Evolutionary conservation across 2,329 filamentous ascomycete genomes (phyloP).

Genomic region (Penicillium vulpinum): DNA sequence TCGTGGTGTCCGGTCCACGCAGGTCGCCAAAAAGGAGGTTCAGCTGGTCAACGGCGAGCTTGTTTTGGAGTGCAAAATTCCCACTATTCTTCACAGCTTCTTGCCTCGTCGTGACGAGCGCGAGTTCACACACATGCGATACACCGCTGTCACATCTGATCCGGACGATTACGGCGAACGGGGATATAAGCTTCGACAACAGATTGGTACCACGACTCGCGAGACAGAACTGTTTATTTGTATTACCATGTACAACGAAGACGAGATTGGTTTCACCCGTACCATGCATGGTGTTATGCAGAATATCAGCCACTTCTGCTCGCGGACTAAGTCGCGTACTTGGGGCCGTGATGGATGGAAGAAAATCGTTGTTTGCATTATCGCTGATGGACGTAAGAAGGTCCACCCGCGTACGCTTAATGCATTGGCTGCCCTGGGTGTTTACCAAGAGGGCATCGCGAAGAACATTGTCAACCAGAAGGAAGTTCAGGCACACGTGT

Average conservation of each 20-base stretch:
- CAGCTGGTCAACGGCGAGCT: constrained; percentile 96
- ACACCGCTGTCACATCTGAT: constrained; percentile 97
- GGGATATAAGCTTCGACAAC: constrained; percentile 91
- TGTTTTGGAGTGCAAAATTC: constrained; percentile 97
- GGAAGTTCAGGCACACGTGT: constrained; percentile 93
- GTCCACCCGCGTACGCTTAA: constrained; percentile 93
- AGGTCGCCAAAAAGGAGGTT: constrained; percentile 92
- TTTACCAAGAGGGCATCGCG: constrained; percentile 97
- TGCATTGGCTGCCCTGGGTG: constrained; percentile 91
- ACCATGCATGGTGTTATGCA: constrained; percentile 99
- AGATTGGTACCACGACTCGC: constrained; percentile 76
- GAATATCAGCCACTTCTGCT: constrained; percentile 96
- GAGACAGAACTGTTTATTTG: constrained; percentile 97
- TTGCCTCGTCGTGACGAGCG: constrained; percentile 87
- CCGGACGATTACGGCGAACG: constrained; percentile 87
- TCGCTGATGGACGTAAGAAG: constrained; percentile 89
- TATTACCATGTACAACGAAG: constrained; percentile 98
- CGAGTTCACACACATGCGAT: constrained; percentile 98
- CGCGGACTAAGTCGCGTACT: constrained; percentile 83
- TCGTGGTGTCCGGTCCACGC: constrained; percentile 79
- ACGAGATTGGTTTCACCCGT: constrained; percentile 92
- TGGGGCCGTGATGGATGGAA: constrained; percentile 99
- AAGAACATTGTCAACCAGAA: constrained; percentile 98
- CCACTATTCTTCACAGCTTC: constrained; percentile 97
- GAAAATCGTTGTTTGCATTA: constrained; percentile 97